phyloP scores from a whole-genome alignment of 495 filamentous ascomycete genomes.

The Aspergillus bertholletiae region DNA sequence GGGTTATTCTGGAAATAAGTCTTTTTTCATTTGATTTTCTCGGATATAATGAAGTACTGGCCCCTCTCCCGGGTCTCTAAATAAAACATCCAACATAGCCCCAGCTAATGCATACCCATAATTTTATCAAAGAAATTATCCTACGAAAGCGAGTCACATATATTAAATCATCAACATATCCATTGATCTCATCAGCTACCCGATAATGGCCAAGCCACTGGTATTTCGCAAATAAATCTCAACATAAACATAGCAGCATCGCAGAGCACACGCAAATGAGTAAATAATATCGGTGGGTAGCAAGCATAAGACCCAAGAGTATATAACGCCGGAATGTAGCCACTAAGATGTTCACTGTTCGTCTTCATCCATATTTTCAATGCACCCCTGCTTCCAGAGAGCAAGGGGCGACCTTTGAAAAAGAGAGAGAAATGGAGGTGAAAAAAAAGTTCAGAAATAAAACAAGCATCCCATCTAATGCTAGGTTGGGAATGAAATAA shows the following conservation, averaged over 20 bases:
- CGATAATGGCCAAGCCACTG: not conserved
- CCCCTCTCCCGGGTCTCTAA: no score
- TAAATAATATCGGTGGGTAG: not conserved
- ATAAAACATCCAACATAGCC: no score
- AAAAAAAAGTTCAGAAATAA: constrained; percentile 5
- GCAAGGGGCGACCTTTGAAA: not conserved
- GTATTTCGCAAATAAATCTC: not conserved
- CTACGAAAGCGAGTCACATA: not conserved
- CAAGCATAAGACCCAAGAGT: constrained; percentile 6
- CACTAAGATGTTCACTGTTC: not conserved
- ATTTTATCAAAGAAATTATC: no score
- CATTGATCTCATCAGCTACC: not conserved
- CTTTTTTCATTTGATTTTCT: no score
- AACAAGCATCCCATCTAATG: constrained; percentile 11
- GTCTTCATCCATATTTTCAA: not conserved
- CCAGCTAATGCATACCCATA: no score
- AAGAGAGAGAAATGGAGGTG: not conserved
- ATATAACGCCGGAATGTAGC: constrained; percentile 10
- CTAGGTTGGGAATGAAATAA: constrained; percentile 1
- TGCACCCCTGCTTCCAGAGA: not conserved
- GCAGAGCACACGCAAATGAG: not conserved
- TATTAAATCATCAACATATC: not conserved
- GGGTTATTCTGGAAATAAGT: no score
- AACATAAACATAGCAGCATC: not conserved
- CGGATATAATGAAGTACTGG: no score